Evolutionary conservation across 2,329 filamentous ascomycete species (phyloP).

Genomic region (Apiospora malaysiana): DNA sequence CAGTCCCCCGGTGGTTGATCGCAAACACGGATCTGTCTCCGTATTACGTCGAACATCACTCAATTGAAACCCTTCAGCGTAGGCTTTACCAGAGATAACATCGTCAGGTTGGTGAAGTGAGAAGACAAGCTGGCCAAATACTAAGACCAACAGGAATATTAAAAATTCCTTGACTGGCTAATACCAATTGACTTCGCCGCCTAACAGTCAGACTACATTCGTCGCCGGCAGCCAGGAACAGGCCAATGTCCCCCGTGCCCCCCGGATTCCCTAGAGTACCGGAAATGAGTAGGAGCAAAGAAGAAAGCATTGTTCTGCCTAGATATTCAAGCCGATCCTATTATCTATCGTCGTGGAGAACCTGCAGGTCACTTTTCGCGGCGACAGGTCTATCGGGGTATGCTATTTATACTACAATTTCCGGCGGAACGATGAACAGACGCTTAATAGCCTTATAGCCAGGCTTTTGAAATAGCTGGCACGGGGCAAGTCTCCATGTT

Average conservation of each 20-base stretch:
- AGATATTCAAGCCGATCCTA: slow-evolving; percentile 57
- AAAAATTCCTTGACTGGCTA: slow-evolving; percentile 47
- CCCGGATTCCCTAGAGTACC: slow-evolving; percentile 43
- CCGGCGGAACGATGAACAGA: slow-evolving; percentile 45
- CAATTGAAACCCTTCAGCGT: too few species aligned
- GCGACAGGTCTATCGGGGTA: slow-evolving; percentile 34
- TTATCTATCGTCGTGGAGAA: slow-evolving; percentile 49
- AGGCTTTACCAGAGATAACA: background rate
- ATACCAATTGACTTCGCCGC: slow-evolving; percentile 39
- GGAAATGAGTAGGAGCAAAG: slow-evolving; percentile 34
- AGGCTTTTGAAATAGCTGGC: slow-evolving; percentile 42
- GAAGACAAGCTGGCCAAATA: background rate
- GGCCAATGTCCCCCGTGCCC: slow-evolving; percentile 56
- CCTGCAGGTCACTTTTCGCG: slow-evolving; percentile 34
- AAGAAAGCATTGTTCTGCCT: slow-evolving; percentile 49
- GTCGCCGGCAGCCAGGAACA: slow-evolving; percentile 46
- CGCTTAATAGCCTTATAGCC: slow-evolving; percentile 36
- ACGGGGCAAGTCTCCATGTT: background rate
- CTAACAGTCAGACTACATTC: slow-evolving; percentile 48
- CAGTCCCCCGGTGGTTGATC: background rate
- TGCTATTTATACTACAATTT: slow-evolving; percentile 56
- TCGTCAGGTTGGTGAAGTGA: background rate
- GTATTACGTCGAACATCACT: too few species aligned
- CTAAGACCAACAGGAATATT: background rate
- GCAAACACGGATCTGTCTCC: background rate